phyloP scores from a whole-genome alignment of 768 basidiomycete genomes.

The Auricularia heimuer region DNA sequence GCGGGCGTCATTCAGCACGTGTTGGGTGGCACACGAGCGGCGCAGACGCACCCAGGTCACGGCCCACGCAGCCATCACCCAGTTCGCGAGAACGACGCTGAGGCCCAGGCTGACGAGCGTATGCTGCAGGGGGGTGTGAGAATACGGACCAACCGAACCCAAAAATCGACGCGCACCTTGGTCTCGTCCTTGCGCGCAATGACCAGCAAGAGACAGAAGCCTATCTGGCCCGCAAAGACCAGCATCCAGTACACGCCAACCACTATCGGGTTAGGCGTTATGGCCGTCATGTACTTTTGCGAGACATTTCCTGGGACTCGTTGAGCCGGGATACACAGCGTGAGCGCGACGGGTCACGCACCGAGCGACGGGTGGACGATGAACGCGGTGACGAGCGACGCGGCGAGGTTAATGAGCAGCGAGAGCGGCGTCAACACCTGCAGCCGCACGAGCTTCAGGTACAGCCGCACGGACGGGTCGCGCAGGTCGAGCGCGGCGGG shows the following conservation, averaged over 20 bases:
- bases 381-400: slow-evolving; percentile 56
- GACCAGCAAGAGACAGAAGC: slow-evolving; percentile 74
- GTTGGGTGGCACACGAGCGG: not conserved
- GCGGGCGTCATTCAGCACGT: slow-evolving; percentile 2
- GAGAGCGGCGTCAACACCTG: slow-evolving; percentile 85
- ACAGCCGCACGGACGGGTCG: not conserved
- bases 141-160: not conserved
- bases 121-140: slow-evolving; percentile 26
- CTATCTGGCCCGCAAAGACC: slow-evolving; percentile 61
- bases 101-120: slow-evolving; percentile 69
- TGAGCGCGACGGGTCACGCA: slow-evolving; percentile 14
- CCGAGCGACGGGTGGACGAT: slow-evolving; percentile 58
- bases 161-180: slow-evolving; percentile 37
- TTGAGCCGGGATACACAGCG: no score
- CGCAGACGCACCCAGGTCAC: slow-evolving; percentile 51
- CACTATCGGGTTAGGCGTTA: slow-evolving; percentile 54
- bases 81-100: slow-evolving; percentile 67
- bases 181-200: slow-evolving; percentile 66
- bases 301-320: slow-evolving; percentile 36
- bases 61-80: slow-evolving; percentile 73
- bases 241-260: slow-evolving; percentile 51
- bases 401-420: slow-evolving; percentile 69
- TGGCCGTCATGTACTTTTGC: slow-evolving; percentile 49
- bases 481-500: not conserved
- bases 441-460: slow-evolving; percentile 28